Evolutionary conservation across 768 basidiomycete genomes (phyloP), one percentile per base, ranked within the genome.

Genomic region (Mycena rosella): DNA sequence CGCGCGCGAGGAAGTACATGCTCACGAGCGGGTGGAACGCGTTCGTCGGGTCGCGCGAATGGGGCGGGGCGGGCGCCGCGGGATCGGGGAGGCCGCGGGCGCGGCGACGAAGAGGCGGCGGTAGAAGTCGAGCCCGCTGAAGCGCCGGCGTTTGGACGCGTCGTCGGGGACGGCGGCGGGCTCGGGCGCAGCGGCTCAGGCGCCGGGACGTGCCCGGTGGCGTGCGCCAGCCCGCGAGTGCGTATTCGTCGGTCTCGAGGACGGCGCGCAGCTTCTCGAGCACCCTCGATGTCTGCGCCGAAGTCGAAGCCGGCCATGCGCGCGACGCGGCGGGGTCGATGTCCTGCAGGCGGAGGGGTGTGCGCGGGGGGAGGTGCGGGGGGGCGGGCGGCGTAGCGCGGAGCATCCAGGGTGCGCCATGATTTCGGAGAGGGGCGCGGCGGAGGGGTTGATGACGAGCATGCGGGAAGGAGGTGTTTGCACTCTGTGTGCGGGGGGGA

Each of bases 281-380:
- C 11, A 96, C 92, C 8, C 40, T 92, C 91, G 49, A 45, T 63
- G 55, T 71, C 70, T 0, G 91, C 84, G 18, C 98, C 98, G 71
- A 99, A 98, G 75, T 98, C 97, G 80, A 99, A 98, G 3, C 97
- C 97, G 38, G 91, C 90, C 98, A 98, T 98, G 53, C 91, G 45
- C 86, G 87, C 53, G 74, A 99, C 87, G 63, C 94, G 47, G 89
- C 87, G 32, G 86, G 87, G 77, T 99, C 96, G 52, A 99, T 85
- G 59, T 98, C 96, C 58, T 93, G 0, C 90, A 78, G 14, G 10
- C 95, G 92, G 7, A 98, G 86, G 0, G 98, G 97, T 73, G 95
- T 93, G 9, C 97, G 93, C 61, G 91, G 89, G 22, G 98, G 86
- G 70, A 99, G 87, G 78, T 98, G 95, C 0, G 92, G 82, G 52